These are phyloP conservation scores for Salix suchowensis DNA, from an alignment of 345 rosid species.

Conservation along the genomic window DNA sequence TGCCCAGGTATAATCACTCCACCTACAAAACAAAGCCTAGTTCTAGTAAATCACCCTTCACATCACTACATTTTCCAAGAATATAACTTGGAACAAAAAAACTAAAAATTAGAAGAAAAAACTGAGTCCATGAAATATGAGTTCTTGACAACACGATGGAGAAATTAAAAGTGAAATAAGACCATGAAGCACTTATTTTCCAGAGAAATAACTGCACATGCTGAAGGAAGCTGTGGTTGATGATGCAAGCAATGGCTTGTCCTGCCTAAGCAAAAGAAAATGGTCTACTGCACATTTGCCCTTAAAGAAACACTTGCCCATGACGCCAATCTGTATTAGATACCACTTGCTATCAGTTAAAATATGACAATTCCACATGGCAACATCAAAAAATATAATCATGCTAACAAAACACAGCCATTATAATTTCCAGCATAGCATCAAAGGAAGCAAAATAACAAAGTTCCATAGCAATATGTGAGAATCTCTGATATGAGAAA, in stretches of 20 bases:
- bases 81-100: not conserved
- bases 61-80: constrained; percentile 2
- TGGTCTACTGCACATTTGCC: constrained; percentile 8
- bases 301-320: constrained; percentile 15
- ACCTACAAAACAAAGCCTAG: constrained; percentile 5
- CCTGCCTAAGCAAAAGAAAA: constrained; percentile 19
- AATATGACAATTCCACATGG: not conserved
- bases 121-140: not conserved
- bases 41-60: constrained; percentile 2
- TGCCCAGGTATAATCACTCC: not conserved
- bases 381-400: not conserved
- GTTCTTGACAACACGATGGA: not conserved
- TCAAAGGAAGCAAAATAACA: not conserved
- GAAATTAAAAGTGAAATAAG: not conserved
- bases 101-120: not conserved
- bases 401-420: constrained; percentile 18
- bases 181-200: not conserved
- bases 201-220: constrained; percentile 2
- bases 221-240: not conserved
- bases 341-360: constrained; percentile 28
- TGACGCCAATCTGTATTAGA: constrained; percentile 29
- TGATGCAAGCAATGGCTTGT: constrained; percentile 2
- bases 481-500: not conserved
- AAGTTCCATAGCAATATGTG: constrained; percentile 3
- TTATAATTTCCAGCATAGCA: constrained; percentile 12